These are phyloP conservation scores for Aureobasidium musti DNA, from an alignment of 2,329 filamentous ascomycete species.

Conservation along the genomic window DNA sequence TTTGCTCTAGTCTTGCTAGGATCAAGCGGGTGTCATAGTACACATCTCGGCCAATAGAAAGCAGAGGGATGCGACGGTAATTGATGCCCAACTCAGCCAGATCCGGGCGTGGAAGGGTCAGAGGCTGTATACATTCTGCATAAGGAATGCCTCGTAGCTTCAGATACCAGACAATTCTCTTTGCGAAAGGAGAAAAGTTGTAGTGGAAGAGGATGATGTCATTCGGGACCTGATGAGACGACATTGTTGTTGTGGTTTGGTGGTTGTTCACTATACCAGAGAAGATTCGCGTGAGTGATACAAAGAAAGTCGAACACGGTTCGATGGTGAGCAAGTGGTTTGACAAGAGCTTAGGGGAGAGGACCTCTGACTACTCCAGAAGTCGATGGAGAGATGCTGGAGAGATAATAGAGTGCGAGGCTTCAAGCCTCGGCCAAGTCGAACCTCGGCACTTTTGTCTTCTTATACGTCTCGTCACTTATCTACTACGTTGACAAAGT, in stretches of 20 bases:
- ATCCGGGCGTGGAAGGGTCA: slow-evolving; percentile 66
- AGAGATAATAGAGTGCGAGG: too few species aligned
- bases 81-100: slow-evolving; percentile 61
- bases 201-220: slow-evolving; percentile 69
- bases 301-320: too few species aligned
- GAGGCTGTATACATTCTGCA: slow-evolving; percentile 69
- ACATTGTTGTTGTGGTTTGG: slow-evolving; percentile 31
- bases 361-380: too few species aligned
- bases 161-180: slow-evolving; percentile 67
- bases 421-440: too few species aligned
- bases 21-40: slow-evolving; percentile 72
- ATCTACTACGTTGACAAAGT: too few species aligned
- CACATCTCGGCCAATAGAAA: slow-evolving; percentile 66
- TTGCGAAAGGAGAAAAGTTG: slow-evolving; percentile 64
- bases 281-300: too few species aligned
- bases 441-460: too few species aligned
- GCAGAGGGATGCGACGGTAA: slow-evolving; percentile 69
- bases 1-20: slow-evolving; percentile 61
- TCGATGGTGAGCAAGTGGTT: too few species aligned
- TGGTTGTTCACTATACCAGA: neutral
- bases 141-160: slow-evolving; percentile 65
- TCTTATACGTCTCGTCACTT: too few species aligned
- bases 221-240: slow-evolving; percentile 37
- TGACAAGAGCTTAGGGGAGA: too few species aligned
- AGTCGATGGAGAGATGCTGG: too few species aligned